Evolutionary conservation across 345 rosid genomes (phyloP).

Genomic region (Melastoma malabathricum): DNA sequence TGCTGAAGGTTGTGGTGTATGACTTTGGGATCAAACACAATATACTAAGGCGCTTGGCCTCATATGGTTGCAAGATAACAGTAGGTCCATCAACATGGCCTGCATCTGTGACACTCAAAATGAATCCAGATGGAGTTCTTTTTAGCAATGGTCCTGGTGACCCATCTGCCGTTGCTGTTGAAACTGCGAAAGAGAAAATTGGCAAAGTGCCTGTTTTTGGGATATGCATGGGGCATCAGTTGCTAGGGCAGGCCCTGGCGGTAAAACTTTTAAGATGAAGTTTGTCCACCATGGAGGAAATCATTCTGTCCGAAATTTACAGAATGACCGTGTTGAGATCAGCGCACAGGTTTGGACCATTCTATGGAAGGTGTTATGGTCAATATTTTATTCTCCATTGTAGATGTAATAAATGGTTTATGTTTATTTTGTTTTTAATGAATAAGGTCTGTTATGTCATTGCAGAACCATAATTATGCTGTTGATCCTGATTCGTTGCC

Average conservation of each 20-base stretch:
- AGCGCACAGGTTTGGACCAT: constrained; percentile 62
- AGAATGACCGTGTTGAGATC: constrained; percentile 66
- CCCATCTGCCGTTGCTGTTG: constrained; percentile 92
- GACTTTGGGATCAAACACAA: constrained; percentile 95
- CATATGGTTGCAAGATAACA: constrained; percentile 78
- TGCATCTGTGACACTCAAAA: constrained; percentile 61
- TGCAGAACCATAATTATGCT: constrained; percentile 93
- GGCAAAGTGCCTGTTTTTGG: constrained; percentile 93
- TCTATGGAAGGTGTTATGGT: background rate
- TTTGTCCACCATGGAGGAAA: constrained; percentile 98
- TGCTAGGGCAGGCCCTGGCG: constrained; percentile 93
- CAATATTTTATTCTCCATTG: background rate
- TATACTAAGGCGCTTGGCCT: constrained; percentile 69
- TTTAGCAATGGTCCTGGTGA: constrained; percentile 99
- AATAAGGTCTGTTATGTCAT: constrained; percentile 5
- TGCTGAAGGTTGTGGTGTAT: constrained; percentile 62
- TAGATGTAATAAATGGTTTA: too few species aligned
- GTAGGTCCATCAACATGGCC: constrained; percentile 89
- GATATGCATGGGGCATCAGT: constrained; percentile 97
- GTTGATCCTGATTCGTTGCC: constrained; percentile 88
- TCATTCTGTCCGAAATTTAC: constrained; percentile 73
- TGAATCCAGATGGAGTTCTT: constrained; percentile 92
- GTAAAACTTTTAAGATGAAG: constrained; percentile 94
- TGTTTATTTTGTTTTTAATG: too few species aligned
- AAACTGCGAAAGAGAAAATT: constrained; percentile 61